A percentile compares a stretch with the other conserved stretches of the same genome.
Evolutionary conservation across 129 eudicot genomes (phyloP).

Genomic region (Arctium lappa): DNA sequence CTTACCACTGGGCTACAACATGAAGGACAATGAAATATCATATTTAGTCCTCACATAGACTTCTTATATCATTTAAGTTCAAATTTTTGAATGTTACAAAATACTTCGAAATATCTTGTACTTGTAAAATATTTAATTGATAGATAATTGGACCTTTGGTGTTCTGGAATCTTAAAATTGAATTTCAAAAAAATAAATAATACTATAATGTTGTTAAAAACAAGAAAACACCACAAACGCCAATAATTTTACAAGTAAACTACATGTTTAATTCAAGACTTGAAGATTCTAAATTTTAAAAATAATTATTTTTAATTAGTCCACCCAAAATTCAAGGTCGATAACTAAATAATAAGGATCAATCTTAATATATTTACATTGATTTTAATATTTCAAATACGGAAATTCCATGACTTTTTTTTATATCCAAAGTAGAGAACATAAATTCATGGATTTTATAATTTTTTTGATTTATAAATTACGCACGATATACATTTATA

Average conservation of each 20-base stretch:
- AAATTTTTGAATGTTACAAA: neutral
- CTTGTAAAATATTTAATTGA: neutral
- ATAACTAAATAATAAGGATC: neutral
- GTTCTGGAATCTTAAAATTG: slow-evolving; percentile 7
- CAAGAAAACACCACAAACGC: slow-evolving; percentile 32
- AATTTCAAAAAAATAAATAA: neutral
- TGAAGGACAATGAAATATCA: too few relatives aligned
- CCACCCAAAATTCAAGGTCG: slow-evolving; percentile 23
- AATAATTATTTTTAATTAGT: neutral
- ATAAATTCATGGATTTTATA: too few relatives aligned
- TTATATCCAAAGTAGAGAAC: too few relatives aligned
- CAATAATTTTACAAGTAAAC: slow-evolving; percentile 30
- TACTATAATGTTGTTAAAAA: slow-evolving; percentile 23
- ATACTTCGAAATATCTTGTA: neutral
- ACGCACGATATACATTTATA: too few relatives aligned
- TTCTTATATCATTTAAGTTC: too few relatives aligned
- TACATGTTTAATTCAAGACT: slow-evolving; percentile 22
- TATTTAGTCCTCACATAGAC: neutral
- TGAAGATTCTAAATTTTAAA: slow-evolving; percentile 7
- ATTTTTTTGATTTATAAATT: too few relatives aligned
- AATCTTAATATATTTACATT: too few relatives aligned
- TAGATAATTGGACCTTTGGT: slow-evolving; percentile 22
- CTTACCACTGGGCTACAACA: too few relatives aligned
- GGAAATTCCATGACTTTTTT: too few relatives aligned
- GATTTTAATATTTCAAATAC: too few relatives aligned